Base-by-base conservation (phyloP, 306 rosid genomes). In the Sicyos edulis region DNA sequence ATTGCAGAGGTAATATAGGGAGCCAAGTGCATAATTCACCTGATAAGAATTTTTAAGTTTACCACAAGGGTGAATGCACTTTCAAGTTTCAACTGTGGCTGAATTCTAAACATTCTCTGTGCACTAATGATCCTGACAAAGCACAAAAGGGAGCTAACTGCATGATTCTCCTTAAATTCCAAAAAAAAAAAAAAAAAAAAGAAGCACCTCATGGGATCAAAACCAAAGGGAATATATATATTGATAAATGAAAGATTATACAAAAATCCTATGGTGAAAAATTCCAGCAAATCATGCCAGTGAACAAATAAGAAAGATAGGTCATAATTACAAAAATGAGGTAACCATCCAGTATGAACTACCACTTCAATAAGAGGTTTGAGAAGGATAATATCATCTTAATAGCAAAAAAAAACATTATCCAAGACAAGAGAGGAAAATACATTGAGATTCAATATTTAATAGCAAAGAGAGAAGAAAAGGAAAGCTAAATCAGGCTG, bases 11-110 rank as follows among this genome's bases (percentile, higher is more conserved):
- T 84, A 90, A 81, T 86, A 92, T 34, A 92, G 83, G 15, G 91
- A 84, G 11, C 90, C 98, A 12, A 90, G 88, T 74, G 93, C 93
- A 66, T 78, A 90, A 70, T 90, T 92, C 76, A 90, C 97, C 96
- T 89, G 53, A 70, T 32, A 70, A 67, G 50, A 0, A 24, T 70
- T 4, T 15, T 53, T 53, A 2, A 0, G 8, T 70, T 70, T 47
- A 16, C 45, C 74, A 51, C 24, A 22, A 21, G 19, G 52, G 42
- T 70, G 40, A 15, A 16, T 70, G 47, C 11, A 70, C 14, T 24
- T 14, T 11, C 34, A 60, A 70, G 13, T 24, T 14, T 11, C 34
- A 60, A 59, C 12, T 58, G 64, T 52, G 4, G 22, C 54, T 68
- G 4, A 14, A 20, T 68, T 45, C 51, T 47, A 7, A 40, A 22